Percentiles rank a stretch among this genome's conserved stretches.
phyloP scores from a whole-genome alignment of 2,329 filamentous ascomycete genomes.

The Dothideomycetes sp. region DNA sequence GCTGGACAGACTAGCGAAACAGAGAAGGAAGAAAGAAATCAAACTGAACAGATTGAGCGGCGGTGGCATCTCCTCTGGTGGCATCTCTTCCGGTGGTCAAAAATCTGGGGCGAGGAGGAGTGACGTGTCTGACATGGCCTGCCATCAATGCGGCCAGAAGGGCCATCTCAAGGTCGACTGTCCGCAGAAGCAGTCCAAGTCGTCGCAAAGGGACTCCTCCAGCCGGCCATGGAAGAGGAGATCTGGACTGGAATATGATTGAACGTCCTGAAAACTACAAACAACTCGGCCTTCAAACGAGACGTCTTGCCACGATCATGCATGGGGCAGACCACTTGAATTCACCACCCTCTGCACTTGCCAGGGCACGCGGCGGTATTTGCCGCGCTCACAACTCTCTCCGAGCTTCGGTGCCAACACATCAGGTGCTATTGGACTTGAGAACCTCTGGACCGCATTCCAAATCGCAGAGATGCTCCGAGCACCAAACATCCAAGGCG shows the following conservation, averaged over 20 bases:
- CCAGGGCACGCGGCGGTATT: no score
- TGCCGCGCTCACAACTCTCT: no score
- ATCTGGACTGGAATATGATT: neutral
- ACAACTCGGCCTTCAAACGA: no score
- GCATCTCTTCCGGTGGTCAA: constrained; percentile 12
- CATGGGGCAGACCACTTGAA: no score
- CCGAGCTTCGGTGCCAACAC: no score
- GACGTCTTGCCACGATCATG: no score
- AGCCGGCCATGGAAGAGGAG: neutral
- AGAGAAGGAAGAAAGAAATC: constrained; percentile 54
- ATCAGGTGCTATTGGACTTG: no score
- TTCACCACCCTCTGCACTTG: no score
- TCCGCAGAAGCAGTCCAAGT: constrained; percentile 21
- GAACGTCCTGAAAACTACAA: no score
- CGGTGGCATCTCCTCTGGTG: constrained; percentile 40
- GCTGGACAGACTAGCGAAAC: constrained; percentile 43
- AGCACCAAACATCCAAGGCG: no score
- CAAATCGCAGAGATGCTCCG: no score
- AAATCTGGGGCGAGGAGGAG: constrained; percentile 18
- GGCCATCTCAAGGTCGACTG: constrained; percentile 52
- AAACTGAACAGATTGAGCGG: constrained; percentile 53
- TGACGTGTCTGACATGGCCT: constrained; percentile 30
- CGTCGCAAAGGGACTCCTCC: neutral
- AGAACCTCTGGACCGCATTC: no score
- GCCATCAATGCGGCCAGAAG: constrained; percentile 49